Evolutionary conservation across 805 yeast genomes (phyloP), one percentile per base, ranked within the genome.

Genomic region (Candida caryicola): DNA sequence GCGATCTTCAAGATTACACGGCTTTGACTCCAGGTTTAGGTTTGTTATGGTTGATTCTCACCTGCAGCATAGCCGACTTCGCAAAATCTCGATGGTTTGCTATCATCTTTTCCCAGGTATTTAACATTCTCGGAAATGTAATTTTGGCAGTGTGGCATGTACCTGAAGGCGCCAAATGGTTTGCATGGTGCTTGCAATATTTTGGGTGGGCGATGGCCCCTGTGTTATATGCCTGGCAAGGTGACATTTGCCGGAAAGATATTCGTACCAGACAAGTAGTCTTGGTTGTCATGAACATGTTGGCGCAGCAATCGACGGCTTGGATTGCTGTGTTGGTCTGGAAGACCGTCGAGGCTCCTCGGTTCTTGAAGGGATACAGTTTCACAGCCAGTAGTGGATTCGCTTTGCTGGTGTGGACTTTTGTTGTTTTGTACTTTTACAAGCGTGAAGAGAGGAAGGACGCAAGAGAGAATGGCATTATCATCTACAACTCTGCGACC

Each of bases 171-270:
- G 78, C 84, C 12, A 78, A 80, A 56, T 79, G 85, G 84, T 77
- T 71, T 62, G 85, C 79, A 0, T 80, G 75, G 54, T 65, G 78
- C 50, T 65, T 74, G 34, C 77, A 76, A 15, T 80, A 79, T 51
- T 76, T 77, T 55, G 75, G 80, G 10, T 79, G 82, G 72, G 75
- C 84, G 13, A 76, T 76, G 55, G 78, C 83, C 2, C 81, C 85
- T 0, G 79, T 79, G 33, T 58, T 78, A 34, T 76, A 79, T 65
- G 71, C 81, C 1, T 71, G 75, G 66, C 74, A 74, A 39, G 73
- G 73, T 49, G 85, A 79, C 57, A 71, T 79, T 37, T 64, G 78
- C 42, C 65, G 85, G 44, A 64, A 73, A 41, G 81, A 79, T 52
- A 76, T 76, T 10, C 73, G 77, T 42, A 67, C 71, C 32, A 65